A percentile compares a stretch with the other conserved stretches of the same genome.
Evolutionary conservation across 2,329 filamentous ascomycete species (phyloP).

Genomic region (Colletotrichum higginsianum): DNA sequence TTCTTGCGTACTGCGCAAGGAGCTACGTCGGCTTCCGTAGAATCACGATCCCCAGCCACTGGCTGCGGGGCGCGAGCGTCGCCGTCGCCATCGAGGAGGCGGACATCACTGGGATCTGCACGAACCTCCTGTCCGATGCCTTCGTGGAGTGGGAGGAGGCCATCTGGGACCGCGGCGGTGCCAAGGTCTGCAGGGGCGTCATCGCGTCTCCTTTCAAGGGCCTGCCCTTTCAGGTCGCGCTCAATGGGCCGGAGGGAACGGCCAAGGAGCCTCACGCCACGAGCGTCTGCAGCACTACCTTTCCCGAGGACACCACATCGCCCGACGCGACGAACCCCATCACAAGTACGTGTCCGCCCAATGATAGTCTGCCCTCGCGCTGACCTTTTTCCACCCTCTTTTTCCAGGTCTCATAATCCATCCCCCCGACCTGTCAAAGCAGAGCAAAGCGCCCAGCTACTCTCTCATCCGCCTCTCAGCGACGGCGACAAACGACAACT

Average conservation of each 20-base stretch:
- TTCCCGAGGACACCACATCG: constrained; percentile 52
- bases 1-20: constrained; percentile 65
- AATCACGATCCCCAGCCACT: constrained; percentile 57
- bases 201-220: constrained; percentile 67
- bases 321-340: constrained; percentile 60
- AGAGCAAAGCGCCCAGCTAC: constrained; percentile 60
- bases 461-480: constrained; percentile 68
- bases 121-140: constrained; percentile 65
- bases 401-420: constrained; percentile 64
- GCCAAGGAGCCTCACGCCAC: constrained; percentile 55
- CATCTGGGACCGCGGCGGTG: constrained; percentile 57
- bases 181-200: constrained; percentile 65
- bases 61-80: constrained; percentile 54
- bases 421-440: constrained; percentile 51
- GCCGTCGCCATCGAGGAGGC: constrained; percentile 55
- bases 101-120: constrained; percentile 65
- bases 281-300: constrained; percentile 63
- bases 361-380: constrained; percentile 33
- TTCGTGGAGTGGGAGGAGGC: constrained; percentile 70
- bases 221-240: constrained; percentile 65
- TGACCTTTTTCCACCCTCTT: not conserved
- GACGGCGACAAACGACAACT: constrained; percentile 64
- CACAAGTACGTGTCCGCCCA: constrained; percentile 53
- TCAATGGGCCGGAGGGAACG: constrained; percentile 50
- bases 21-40: constrained; percentile 71